phyloP scores from a whole-genome alignment of 2,329 filamentous ascomycete species.

The Xylariaceae sp. region DNA sequence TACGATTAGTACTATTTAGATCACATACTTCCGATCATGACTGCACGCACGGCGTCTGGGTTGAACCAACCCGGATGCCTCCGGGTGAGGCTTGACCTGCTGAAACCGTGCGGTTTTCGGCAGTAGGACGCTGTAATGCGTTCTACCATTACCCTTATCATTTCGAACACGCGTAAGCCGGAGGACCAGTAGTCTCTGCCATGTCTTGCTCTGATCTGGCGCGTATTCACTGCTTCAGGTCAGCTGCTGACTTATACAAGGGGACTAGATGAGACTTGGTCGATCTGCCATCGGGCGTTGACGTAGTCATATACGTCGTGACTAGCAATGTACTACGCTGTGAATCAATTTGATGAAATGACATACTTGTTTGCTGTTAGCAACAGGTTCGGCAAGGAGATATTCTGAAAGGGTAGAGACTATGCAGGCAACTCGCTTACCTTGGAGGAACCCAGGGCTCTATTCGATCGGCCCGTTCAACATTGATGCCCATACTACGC shows the following conservation, averaged over 20 bases:
- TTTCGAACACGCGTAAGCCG: constrained; percentile 21
- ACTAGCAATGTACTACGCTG: neutral
- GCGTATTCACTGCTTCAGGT: constrained; percentile 14
- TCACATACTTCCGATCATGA: constrained; percentile 22
- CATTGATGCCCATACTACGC: neutral
- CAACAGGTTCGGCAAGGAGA: neutral
- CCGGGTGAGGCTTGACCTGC: constrained; percentile 5
- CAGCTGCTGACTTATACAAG: neutral
- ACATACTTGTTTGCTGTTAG: constrained; percentile 11
- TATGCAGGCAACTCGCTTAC: neutral
- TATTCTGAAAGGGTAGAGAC: no score
- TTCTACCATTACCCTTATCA: constrained; percentile 14
- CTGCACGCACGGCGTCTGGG: constrained; percentile 20
- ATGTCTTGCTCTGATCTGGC: neutral
- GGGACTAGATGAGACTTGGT: neutral
- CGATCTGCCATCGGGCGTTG: neutral
- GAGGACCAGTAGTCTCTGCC: constrained; percentile 11
- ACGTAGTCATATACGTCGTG: neutral
- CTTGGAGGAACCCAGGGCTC: constrained; percentile 13
- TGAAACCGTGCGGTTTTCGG: neutral
- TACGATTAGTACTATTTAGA: no score
- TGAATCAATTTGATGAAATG: neutral
- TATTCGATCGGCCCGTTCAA: neutral
- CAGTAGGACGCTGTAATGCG: constrained; percentile 15
- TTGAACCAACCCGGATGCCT: constrained; percentile 19